phyloP scores from a whole-genome alignment of 176 grass and related monocot genomes.

The Eragrostis curvula region DNA sequence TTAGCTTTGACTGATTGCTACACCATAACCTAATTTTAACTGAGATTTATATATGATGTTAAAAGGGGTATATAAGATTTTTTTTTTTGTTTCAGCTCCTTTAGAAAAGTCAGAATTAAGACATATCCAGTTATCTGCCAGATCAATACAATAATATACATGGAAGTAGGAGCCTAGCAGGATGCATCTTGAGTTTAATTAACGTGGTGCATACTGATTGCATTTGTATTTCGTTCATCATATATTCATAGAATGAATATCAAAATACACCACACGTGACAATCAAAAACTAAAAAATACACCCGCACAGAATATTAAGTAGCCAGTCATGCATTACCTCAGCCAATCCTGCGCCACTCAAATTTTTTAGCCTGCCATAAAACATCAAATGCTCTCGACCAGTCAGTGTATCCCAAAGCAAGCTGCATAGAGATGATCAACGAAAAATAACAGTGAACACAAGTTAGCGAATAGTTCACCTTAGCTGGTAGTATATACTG shows the following conservation, averaged over 20 bases:
- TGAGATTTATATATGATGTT: background rate
- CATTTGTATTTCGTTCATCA: background rate
- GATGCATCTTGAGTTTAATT: background rate
- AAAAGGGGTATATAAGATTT: background rate
- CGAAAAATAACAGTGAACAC: background rate
- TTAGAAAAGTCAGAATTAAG: background rate
- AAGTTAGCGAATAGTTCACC: background rate
- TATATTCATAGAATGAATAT: background rate
- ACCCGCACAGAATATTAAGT: background rate
- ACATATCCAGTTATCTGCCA: background rate
- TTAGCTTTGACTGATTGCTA: background rate
- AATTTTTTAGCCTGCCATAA: constrained; percentile 90
- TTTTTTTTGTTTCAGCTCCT: too few relatives aligned
- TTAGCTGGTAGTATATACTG: background rate
- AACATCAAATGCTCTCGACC: constrained; percentile 87
- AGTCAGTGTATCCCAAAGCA: constrained; percentile 94
- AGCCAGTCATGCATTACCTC: constrained; percentile 37
- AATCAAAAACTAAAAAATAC: too few relatives aligned
- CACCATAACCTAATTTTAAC: background rate
- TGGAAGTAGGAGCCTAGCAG: background rate
- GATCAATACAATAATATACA: background rate
- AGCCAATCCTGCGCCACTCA: constrained; percentile 57
- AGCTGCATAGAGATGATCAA: constrained; percentile 54
- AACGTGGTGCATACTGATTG: background rate
- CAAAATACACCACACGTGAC: background rate